These are phyloP conservation scores for Chrysanthemum lavandulifolium DNA, from an alignment of 129 eudicot species.

Conservation along the genomic window DNA sequence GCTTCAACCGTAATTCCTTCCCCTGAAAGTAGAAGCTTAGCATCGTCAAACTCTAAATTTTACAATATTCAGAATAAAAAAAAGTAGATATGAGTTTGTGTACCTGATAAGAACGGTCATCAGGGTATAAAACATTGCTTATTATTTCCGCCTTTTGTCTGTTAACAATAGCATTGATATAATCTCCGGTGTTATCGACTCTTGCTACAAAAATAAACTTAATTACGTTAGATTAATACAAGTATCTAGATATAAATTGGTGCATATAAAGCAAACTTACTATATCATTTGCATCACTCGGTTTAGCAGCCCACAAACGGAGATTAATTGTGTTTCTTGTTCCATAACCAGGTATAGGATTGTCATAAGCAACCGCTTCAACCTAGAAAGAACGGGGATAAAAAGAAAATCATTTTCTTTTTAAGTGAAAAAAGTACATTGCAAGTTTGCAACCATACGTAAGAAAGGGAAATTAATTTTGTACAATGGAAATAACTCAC, in stretches of 20 bases:
- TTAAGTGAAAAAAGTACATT: background rate
- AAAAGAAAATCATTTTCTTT: background rate
- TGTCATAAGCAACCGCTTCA: slow-evolving; percentile 68
- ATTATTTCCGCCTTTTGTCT: slow-evolving; percentile 65
- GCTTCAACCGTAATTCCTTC: slow-evolving; percentile 56
- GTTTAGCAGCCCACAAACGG: slow-evolving; percentile 66
- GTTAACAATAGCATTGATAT: slow-evolving; percentile 53
- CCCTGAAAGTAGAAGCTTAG: slow-evolving; percentile 35
- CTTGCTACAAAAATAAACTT: slow-evolving; percentile 32
- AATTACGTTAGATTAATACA: slow-evolving; percentile 2
- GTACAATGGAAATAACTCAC: slow-evolving; percentile 30
- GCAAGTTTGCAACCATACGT: too few species aligned
- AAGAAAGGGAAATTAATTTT: background rate
- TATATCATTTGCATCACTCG: slow-evolving; percentile 52
- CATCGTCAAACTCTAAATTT: background rate
- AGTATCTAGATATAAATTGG: slow-evolving; percentile 5
- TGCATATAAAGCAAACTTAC: slow-evolving; percentile 26
- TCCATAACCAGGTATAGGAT: slow-evolving; percentile 71
- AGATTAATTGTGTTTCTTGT: slow-evolving; percentile 59
- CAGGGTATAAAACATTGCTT: slow-evolving; percentile 62
- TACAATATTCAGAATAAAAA: background rate
- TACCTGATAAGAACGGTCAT: slow-evolving; percentile 68
- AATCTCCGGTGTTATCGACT: slow-evolving; percentile 65
- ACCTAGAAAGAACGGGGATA: slow-evolving; percentile 26
- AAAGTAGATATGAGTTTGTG: background rate